Conservation (phyloP, 1,284 basidiomycete genomes). For the Microbotryum silenes-acaulis region DNA sequence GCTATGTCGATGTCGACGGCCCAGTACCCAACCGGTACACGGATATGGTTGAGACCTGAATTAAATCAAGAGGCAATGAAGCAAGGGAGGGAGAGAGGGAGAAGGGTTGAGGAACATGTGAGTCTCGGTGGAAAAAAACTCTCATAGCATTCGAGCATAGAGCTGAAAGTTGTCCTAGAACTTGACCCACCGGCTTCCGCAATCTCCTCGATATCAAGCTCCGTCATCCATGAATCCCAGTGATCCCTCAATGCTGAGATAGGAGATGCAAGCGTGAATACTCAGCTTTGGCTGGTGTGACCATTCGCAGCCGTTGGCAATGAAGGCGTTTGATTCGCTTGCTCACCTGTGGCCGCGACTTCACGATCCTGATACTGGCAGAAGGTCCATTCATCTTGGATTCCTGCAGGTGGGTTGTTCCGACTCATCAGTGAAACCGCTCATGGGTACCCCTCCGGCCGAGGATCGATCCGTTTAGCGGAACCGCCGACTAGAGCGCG, state of each 20-base stretch:
- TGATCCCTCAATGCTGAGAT: slow-evolving; percentile 43
- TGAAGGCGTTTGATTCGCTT: too few relatives aligned
- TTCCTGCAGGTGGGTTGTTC: slow-evolving; percentile 37
- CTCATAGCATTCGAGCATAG: neutral
- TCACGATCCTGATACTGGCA: slow-evolving; percentile 38
- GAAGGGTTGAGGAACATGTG: neutral
- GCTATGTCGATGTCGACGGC: slow-evolving; percentile 13
- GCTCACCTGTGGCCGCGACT: too few relatives aligned
- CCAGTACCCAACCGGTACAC: slow-evolving; percentile 59
- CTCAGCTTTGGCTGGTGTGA: slow-evolving; percentile 42
- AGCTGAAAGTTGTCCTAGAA: slow-evolving; percentile 58
- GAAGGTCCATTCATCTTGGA: slow-evolving; percentile 64
- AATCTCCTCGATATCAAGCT: slow-evolving; percentile 59
- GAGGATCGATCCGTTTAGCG: too few relatives aligned
- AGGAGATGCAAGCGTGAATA: slow-evolving; percentile 37
- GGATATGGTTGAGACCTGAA: slow-evolving; percentile 36
- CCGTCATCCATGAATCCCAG: slow-evolving; percentile 66
- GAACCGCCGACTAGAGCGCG: too few relatives aligned
- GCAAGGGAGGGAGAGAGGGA: slow-evolving; percentile 7
- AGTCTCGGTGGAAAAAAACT: too few relatives aligned
- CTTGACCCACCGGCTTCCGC: slow-evolving; percentile 54
- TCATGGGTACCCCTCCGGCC: too few relatives aligned
- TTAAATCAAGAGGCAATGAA: neutral
- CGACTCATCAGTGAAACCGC: slow-evolving; percentile 6
- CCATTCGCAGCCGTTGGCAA: neutral